Percentiles rank a stretch among this genome's conserved stretches.
phyloP scores from a whole-genome alignment of 2,329 filamentous ascomycete species.

The Talaromyces verruculosus region DNA sequence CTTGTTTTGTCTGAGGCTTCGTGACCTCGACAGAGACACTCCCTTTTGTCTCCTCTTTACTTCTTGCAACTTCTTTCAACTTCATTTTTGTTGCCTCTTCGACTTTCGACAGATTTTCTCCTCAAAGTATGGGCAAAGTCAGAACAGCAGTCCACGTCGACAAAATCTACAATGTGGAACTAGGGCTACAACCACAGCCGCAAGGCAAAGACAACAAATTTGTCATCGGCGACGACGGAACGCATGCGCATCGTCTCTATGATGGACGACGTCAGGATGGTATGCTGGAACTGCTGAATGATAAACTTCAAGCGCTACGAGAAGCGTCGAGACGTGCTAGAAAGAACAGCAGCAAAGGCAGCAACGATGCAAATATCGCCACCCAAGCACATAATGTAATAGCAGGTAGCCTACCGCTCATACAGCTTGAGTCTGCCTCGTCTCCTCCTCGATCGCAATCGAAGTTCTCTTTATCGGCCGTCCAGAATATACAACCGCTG shows the following conservation, averaged over 20 bases:
- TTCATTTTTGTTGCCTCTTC: too few species aligned
- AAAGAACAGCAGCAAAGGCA: background rate
- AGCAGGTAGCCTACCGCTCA: background rate
- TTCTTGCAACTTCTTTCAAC: background rate
- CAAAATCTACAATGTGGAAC: slow-evolving; percentile 14
- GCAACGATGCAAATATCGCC: background rate
- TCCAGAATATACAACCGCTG: background rate
- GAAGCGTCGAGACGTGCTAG: background rate
- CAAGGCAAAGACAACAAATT: slow-evolving; percentile 16
- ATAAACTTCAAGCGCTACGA: slow-evolving; percentile 15
- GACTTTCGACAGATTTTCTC: too few species aligned
- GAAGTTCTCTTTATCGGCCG: background rate
- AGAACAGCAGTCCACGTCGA: slow-evolving; percentile 15
- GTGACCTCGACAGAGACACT: background rate
- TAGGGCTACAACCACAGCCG: slow-evolving; percentile 13
- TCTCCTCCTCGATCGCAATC: background rate
- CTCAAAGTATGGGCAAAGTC: slow-evolving; percentile 14
- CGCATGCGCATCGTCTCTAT: slow-evolving; percentile 21
- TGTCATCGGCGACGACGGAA: slow-evolving; percentile 5
- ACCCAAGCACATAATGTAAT: background rate
- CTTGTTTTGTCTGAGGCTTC: background rate
- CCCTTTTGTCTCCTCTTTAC: background rate
- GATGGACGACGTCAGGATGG: slow-evolving; percentile 20
- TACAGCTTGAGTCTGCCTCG: slow-evolving; percentile 8
- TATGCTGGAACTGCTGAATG: slow-evolving; percentile 19